Evolutionary conservation across 1,284 basidiomycete species (phyloP), one percentile per base, ranked within the genome.

Genomic region (Abortiporus biennis): DNA sequence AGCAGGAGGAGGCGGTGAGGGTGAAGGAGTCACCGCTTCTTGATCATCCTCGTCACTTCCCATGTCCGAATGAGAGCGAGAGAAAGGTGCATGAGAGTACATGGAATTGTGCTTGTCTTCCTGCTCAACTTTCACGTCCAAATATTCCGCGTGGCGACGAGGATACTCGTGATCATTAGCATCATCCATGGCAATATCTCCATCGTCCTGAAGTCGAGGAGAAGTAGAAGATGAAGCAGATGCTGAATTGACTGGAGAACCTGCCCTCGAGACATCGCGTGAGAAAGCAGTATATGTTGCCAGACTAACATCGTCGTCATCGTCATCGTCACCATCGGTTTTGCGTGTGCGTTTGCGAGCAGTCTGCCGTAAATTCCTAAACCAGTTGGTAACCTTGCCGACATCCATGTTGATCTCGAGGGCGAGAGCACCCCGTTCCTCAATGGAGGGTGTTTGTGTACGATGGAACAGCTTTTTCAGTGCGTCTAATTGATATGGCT

Each of bases 311-410:
- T 66, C 64, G 34, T 68, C 66, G 43, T 69, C 65, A 38, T 72
- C 66, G 39, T 47, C 47, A 47, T 51, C 39, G 17, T 53, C 53
- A 40, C 46, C 48, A 25, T 49, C 50, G 29, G 43, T 52, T 44
- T 53, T 53, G 13, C 59, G 57, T 9, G 9, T n/a, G 17, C 81
- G 76, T 61, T 78, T 84, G 42, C 84, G 69, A 24, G 81, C 71
- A 6, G 81, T 85, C 63, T 86, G 84, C 33, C 83, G 73, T 45
- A 85, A 67, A 58, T 88, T 88, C 31, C 85, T 71, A 69, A 87
- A 88, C 85, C 85, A 88, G 59, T 88, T 88, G n/a, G 84, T 86
- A 38, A 88, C 84, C 63, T 85, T 86, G 53, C 78, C 78, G 45
- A 86, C 62, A 60, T 88, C 83, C 84, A 83, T 85, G 45, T 81